These are phyloP conservation scores for Hydnum rufescens DNA, from an alignment of 768 basidiomycete genomes.

Conservation along the genomic window DNA sequence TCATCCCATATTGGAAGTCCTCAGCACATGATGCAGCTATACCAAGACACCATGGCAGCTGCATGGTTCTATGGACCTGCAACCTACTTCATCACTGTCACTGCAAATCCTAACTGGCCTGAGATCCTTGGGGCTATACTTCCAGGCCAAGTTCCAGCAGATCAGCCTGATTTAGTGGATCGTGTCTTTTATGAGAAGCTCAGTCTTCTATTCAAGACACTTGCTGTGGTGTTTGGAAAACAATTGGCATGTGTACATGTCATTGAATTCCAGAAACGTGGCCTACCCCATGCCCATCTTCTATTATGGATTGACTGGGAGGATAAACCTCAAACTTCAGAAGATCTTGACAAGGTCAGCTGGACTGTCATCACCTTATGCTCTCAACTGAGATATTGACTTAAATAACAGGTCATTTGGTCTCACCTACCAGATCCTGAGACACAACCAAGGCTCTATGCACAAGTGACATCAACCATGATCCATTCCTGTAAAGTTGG, in stretches of 20 bases:
- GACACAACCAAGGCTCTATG: conserved; percentile 22
- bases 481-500: conserved; percentile 30
- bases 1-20: conserved; percentile 7
- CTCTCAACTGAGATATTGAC: too few species aligned
- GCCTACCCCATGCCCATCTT: conserved; percentile 35
- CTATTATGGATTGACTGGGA: conserved; percentile 23
- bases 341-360: conserved; percentile 24
- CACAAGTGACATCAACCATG: conserved; percentile 24
- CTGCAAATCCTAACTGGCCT: conserved; percentile 12
- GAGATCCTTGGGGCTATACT: conserved; percentile 7
- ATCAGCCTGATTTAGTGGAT: conserved; percentile 27
- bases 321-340: conserved; percentile 19
- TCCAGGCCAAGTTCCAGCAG: conserved; percentile 9
- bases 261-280: conserved; percentile 39
- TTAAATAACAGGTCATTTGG: too few species aligned
- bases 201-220: conserved; percentile 19
- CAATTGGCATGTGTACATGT: conserved; percentile 28
- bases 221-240: conserved; percentile 26
- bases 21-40: conserved; percentile 10
- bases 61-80: conserved; percentile 9
- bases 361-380: conserved; percentile 23
- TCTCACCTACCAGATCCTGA: conserved; percentile 28
- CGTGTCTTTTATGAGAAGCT: conserved; percentile 28
- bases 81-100: conserved; percentile 10
- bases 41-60: conserved; percentile 13